These are phyloP conservation scores for Conoideocrella luteorostrata DNA, from an alignment of 2,329 filamentous ascomycete species.

Conservation along the genomic window DNA sequence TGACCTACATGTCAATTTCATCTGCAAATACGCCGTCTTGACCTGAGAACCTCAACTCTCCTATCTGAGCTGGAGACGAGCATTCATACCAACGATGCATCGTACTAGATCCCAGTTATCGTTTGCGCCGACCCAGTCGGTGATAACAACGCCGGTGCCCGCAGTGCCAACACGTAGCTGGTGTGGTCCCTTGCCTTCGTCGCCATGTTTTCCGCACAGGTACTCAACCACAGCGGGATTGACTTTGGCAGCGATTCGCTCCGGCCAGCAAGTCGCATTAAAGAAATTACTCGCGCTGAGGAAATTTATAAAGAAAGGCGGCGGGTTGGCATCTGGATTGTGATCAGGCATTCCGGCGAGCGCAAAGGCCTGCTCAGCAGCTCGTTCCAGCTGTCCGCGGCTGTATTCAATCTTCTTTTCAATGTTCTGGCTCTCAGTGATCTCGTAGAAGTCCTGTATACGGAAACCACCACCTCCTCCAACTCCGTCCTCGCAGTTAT, in stretches of 20 bases:
- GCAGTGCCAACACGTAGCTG: conserved; percentile 58
- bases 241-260: conserved; percentile 78
- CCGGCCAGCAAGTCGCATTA: conserved; percentile 86
- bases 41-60: conserved; percentile 14
- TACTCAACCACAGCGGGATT: conserved; percentile 70
- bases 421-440: conserved; percentile 68
- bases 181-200: conserved; percentile 41
- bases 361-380: conserved; percentile 46
- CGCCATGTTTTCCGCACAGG: conserved; percentile 51
- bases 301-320: conserved; percentile 84
- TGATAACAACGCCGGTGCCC: conserved; percentile 80
- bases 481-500: conserved; percentile 75
- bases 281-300: conserved; percentile 90
- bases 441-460: conserved; percentile 93
- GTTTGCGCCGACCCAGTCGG: conserved; percentile 82
- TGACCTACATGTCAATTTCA: not conserved
- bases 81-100: conserved; percentile 88
- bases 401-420: conserved; percentile 71
- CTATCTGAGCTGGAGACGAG: conserved; percentile 48
- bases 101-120: conserved; percentile 88
- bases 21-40: not conserved
- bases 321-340: conserved; percentile 23
- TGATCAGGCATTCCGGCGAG: conserved; percentile 31
- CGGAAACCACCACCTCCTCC: conserved; percentile 67
- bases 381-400: conserved; percentile 69